These are phyloP conservation scores for Monilinia polystroma DNA, from an alignment of 2,329 filamentous ascomycete species.

Conservation along the genomic window DNA sequence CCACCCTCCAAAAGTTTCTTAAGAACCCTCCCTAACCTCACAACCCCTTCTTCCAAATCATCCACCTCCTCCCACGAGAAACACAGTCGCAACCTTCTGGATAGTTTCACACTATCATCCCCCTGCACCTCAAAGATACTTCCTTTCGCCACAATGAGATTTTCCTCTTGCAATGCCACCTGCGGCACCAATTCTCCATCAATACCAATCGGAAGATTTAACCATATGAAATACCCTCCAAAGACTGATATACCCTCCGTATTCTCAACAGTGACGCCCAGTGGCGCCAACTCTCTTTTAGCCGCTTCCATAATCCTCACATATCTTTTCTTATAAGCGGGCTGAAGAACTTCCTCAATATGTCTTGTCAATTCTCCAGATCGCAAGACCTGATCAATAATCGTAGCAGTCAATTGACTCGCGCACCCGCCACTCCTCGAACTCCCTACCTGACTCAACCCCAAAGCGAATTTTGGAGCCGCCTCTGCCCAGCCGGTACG, in stretches of 20 bases:
- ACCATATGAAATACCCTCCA: conserved; percentile 87
- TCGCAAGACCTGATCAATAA: conserved; percentile 51
- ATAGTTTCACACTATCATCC: conserved; percentile 57
- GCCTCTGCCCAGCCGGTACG: conserved; percentile 88
- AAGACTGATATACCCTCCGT: conserved; percentile 51
- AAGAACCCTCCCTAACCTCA: conserved; percentile 55
- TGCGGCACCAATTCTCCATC: conserved; percentile 57
- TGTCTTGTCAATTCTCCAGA: conserved; percentile 48
- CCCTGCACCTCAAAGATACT: conserved; percentile 66
- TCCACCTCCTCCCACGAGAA: conserved; percentile 71
- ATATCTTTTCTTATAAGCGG: conserved; percentile 49
- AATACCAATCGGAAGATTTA: conserved; percentile 56
- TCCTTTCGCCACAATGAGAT: conserved; percentile 67
- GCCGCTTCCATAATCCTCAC: conserved; percentile 59
- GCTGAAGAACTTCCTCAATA: conserved; percentile 46
- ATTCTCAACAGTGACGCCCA: conserved; percentile 52
- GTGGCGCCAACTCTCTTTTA: conserved; percentile 56
- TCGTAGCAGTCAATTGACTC: conserved; percentile 52
- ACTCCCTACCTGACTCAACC: conserved; percentile 53
- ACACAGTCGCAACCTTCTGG: conserved; percentile 61
- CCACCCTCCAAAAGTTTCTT: conserved; percentile 36
- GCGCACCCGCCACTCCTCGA: conserved; percentile 59
- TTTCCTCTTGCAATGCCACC: conserved; percentile 59
- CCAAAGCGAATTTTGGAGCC: conserved; percentile 57
- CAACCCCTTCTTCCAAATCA: conserved; percentile 64